Conservation (phyloP, 306 rosid genomes). For the Rosa multiflora region DNA sequence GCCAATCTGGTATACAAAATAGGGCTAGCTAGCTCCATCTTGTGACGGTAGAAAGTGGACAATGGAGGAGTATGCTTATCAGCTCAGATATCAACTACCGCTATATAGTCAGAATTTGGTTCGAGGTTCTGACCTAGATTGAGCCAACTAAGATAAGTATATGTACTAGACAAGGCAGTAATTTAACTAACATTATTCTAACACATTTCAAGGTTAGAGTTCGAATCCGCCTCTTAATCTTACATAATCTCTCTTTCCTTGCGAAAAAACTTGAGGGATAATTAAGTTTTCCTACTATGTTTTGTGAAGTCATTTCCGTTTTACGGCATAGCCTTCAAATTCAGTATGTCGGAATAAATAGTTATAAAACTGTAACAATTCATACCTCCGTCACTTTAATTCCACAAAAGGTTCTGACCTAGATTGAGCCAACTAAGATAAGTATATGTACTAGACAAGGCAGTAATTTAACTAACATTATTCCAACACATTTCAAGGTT, state of each 20-base stretch:
- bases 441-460: background rate
- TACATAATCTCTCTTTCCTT: background rate
- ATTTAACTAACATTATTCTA: background rate
- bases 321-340: background rate
- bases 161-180: background rate
- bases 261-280: background rate
- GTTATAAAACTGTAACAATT: no score
- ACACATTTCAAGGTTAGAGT: background rate
- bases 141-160: background rate
- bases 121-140: constrained; percentile 4
- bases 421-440: background rate
- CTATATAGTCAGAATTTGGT: background rate
- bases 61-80: background rate
- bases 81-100: background rate
- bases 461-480: background rate
- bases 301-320: background rate
- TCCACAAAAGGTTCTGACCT: background rate
- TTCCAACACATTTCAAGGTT: background rate
- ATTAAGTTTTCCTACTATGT: background rate
- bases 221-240: background rate
- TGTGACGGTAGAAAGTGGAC: background rate
- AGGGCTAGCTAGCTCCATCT: constrained; percentile 15
- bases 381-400: no score
- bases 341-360: no score
- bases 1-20: constrained; percentile 15